Evolutionary conservation across 148 eudicot genomes (phyloP).

Genomic region (Rhododendron molle): DNA sequence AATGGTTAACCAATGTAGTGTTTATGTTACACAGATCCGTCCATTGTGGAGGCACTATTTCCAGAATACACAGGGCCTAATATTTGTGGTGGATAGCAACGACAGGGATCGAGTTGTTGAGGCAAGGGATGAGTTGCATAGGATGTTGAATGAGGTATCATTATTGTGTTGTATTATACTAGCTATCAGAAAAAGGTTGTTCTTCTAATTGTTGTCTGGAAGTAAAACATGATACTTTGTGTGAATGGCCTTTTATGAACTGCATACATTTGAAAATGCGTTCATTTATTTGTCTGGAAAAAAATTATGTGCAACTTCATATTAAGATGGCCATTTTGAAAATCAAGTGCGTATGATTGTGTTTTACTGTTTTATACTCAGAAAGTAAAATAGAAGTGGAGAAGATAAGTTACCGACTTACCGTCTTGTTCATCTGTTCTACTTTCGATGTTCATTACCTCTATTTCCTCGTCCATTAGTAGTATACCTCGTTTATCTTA

Average conservation of each 20-base stretch:
- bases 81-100: slow-evolving; percentile 53
- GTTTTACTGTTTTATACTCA: neutral
- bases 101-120: slow-evolving; percentile 55
- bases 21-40: slow-evolving; percentile 32
- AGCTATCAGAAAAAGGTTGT: neutral
- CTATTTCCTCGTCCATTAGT: neutral
- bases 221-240: neutral
- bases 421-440: neutral
- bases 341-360: neutral
- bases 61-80: slow-evolving; percentile 55
- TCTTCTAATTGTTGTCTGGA: neutral
- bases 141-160: slow-evolving; percentile 55
- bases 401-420: no score
- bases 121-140: slow-evolving; percentile 44
- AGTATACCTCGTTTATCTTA: neutral
- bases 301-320: neutral
- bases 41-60: slow-evolving; percentile 60
- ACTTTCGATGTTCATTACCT: neutral
- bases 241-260: neutral
- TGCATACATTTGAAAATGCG: neutral
- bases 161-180: neutral
- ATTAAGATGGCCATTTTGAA: neutral
- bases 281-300: neutral
- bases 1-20: neutral
- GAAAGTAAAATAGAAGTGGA: neutral